Evolutionary conservation across 768 basidiomycete genomes (phyloP), one percentile per base, ranked within the genome.

Genomic region (Pluteus cervinus): DNA sequence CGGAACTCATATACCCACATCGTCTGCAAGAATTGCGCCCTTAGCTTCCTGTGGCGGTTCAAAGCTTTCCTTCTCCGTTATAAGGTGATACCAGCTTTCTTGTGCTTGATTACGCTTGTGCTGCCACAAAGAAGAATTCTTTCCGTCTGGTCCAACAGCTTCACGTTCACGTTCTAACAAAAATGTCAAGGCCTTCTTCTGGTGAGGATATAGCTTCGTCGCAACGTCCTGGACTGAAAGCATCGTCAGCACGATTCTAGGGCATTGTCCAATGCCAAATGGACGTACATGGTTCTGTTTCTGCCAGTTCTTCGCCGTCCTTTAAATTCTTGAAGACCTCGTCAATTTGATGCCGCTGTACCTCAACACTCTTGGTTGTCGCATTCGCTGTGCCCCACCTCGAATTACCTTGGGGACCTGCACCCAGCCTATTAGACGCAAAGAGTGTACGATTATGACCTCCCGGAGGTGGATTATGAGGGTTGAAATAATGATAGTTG

Each of bases 101-200:
- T 49, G 57, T 16, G 60, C 62, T 17, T 70, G 68, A 45, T 79
- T 75, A 31, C 53, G 48, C 32, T 76, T 63, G 39, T 55, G 51
- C 44, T 85, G 79, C 86, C 86, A 90, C 26, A 90, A 57, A 6
- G 85, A 81, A 10, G 81, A 78, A 49, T 71, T 75, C 43, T 61
- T 72, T 47, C 84, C 86, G 59, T 76, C 71, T 29, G 61, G 49
- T 24, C 68, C 66, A 23, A 61, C 55, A 43, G 63, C 70, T 60
- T 89, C 86, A 44, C 78, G 72, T 57, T 86, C 81, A 55, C 96
- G 76, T 52, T 96, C 89, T 14, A 97, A 70, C 34, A 99, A 68
- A 61, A 99, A 99, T 2, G 94, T 91, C 14, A 99, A 70, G 16
- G 94, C 96, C 59, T 94, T 94, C 64, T 92, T 94, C 64, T 99